These are phyloP conservation scores for Naematelia aurantialba DNA, from an alignment of 768 basidiomycete genomes.

Conservation along the genomic window DNA sequence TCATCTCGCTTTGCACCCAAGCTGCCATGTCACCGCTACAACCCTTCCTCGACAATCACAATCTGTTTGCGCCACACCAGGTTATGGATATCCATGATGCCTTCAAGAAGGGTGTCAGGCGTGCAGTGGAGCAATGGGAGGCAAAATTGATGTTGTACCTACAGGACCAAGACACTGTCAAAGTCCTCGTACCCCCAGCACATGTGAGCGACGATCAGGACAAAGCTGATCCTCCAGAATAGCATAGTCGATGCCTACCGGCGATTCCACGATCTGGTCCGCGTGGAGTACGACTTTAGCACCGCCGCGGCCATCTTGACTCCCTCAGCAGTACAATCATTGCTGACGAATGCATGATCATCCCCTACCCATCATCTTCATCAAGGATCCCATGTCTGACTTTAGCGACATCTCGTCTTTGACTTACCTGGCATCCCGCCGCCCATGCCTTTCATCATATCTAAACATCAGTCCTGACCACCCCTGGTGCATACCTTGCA, in stretches of 20 bases:
- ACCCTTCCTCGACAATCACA: constrained; percentile 62
- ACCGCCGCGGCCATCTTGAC: constrained; percentile 41
- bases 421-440: constrained; percentile 27
- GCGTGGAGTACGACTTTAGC: constrained; percentile 53
- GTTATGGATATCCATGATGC: constrained; percentile 57
- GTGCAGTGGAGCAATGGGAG: constrained; percentile 56
- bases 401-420: neutral
- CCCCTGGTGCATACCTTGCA: constrained; percentile 57
- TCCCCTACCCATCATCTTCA: constrained; percentile 54
- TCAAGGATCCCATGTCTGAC: constrained; percentile 50
- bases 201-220: constrained; percentile 36
- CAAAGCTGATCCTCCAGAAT: constrained; percentile 53
- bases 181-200: constrained; percentile 71
- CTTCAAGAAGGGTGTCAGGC: constrained; percentile 55
- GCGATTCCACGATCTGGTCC: constrained; percentile 64
- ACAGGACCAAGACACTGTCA: constrained; percentile 71
- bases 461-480: constrained; percentile 50
- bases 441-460: constrained; percentile 76
- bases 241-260: constrained; percentile 71
- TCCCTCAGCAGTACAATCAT: constrained; percentile 30
- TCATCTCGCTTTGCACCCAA: constrained; percentile 64
- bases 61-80: constrained; percentile 58
- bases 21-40: constrained; percentile 62
- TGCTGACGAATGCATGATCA: constrained; percentile 10
- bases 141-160: constrained; percentile 70